These are phyloP conservation scores for Purpureocillium lavendulum DNA, from an alignment of 2,329 filamentous ascomycete genomes.

Conservation along the genomic window DNA sequence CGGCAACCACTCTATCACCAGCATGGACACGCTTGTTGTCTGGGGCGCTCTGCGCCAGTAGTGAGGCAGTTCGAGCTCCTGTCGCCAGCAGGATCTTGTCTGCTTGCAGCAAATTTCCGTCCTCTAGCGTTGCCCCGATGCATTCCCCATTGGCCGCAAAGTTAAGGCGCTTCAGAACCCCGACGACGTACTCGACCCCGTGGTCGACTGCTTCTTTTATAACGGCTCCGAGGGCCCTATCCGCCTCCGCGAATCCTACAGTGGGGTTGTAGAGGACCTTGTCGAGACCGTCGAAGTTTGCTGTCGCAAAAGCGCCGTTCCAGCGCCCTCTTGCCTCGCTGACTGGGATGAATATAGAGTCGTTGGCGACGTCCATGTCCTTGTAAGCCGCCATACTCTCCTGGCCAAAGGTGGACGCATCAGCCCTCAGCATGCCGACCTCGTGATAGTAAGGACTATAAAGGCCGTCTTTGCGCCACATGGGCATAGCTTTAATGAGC, in stretches of 20 bases:
- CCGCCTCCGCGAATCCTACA: slow-evolving; percentile 52
- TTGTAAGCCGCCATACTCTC: slow-evolving; percentile 31
- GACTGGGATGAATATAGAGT: slow-evolving; percentile 30
- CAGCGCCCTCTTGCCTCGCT: slow-evolving; percentile 46
- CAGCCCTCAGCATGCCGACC: slow-evolving; percentile 43
- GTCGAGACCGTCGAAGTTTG: slow-evolving; percentile 46
- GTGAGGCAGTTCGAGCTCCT: slow-evolving; percentile 46
- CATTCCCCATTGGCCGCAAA: slow-evolving; percentile 38
- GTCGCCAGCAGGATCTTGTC: slow-evolving; percentile 46
- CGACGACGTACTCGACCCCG: slow-evolving; percentile 47
- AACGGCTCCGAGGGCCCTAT: slow-evolving; percentile 45
- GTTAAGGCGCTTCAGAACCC: slow-evolving; percentile 35
- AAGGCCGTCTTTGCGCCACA: slow-evolving; percentile 35
- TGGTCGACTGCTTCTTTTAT: slow-evolving; percentile 41
- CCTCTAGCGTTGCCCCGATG: slow-evolving; percentile 38
- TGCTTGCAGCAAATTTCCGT: slow-evolving; percentile 38
- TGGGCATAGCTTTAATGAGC: slow-evolving; percentile 29
- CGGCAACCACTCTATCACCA: slow-evolving; percentile 45
- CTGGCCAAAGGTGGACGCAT: slow-evolving; percentile 32
- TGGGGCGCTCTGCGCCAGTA: slow-evolving; percentile 43
- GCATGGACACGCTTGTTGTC: slow-evolving; percentile 41
- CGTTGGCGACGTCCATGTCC: slow-evolving; percentile 28
- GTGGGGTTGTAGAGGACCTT: slow-evolving; percentile 48
- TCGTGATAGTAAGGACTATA: slow-evolving; percentile 47
- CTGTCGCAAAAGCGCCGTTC: slow-evolving; percentile 47